Percentiles rank a stretch among this genome's conserved stretches.
phyloP scores from a whole-genome alignment of 371 early-diverging fungal genomes.

The Gilbertella persicaria region DNA sequence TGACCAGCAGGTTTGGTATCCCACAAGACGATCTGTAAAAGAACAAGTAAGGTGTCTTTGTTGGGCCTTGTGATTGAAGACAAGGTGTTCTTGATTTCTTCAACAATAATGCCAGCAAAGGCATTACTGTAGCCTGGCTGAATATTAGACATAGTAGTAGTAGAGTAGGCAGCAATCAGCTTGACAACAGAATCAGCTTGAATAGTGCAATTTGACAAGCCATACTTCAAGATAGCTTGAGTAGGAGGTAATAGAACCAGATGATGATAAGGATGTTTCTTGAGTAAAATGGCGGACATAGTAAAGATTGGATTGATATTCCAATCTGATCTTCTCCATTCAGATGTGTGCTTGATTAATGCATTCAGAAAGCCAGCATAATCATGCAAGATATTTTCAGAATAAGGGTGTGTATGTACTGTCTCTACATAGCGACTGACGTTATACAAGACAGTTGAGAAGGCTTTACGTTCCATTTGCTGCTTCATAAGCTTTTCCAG shows the following conservation, averaged over 20 bases:
- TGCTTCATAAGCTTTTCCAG: conserved; percentile 60
- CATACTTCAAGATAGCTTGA: conserved; percentile 45
- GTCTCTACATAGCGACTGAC: conserved; percentile 56
- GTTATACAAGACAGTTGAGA: conserved; percentile 60
- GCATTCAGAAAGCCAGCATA: conserved; percentile 43
- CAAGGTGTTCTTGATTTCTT: conserved; percentile 40
- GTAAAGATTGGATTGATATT: conserved; percentile 53
- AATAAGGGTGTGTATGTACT: conserved; percentile 56
- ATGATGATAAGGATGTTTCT: conserved; percentile 49
- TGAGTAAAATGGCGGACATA: conserved; percentile 52
- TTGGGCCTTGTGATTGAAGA: conserved; percentile 24
- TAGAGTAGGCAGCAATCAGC: conserved; percentile 41
- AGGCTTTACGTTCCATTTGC: conserved; percentile 56
- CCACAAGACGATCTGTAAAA: conserved; percentile 50
- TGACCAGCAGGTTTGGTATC: conserved; percentile 32
- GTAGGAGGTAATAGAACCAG: conserved; percentile 39
- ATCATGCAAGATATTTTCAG: conserved; percentile 46
- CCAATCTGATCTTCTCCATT: conserved; percentile 57
- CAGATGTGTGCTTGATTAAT: conserved; percentile 46
- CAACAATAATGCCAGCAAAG: conserved; percentile 47
- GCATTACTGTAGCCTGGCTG: conserved; percentile 30
- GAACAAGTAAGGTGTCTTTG: conserved; percentile 43
- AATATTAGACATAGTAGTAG: conserved; percentile 32
- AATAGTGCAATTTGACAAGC: conserved; percentile 39
- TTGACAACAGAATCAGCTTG: conserved; percentile 40